Base-by-base conservation (phyloP, 1,284 basidiomycete species). In the Moniliella sp. region DNA sequence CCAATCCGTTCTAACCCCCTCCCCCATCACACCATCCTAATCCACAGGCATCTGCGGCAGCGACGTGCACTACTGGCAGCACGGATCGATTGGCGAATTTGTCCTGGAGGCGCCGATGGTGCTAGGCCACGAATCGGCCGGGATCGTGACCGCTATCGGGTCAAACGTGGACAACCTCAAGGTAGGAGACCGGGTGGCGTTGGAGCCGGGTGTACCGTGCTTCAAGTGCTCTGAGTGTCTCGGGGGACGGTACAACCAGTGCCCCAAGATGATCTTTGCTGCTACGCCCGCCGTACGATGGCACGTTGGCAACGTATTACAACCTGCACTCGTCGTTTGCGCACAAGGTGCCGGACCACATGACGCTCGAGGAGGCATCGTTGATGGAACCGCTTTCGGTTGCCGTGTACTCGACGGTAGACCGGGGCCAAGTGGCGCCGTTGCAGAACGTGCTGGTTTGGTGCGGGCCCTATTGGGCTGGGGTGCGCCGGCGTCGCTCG, bases 301-400 rank as follows among this genome's bases (percentile, higher is more conserved):
- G 83, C 28, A 86, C 82, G 10, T 69, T 88, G 9, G 69, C 69
- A 28, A 73, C 79, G 18, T 86, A 45, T 44, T 63, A 62, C 48
- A 55, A 49, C 18, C 44, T 63, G 5, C 51, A 47, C 18, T 25
- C 42, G 27, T 26, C 42, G 13, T 57, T 61, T 31, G 59, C 59
- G 2, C 59, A 62, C 45, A 38, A 43, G 18, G 57, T 65, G 9
- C 62, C 62, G 0, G 61, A 64, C 36, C 49, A 48, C 18, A 62
- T 66, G 43, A 50, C 56, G 26, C 44, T 65, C 15, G 62, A 64
- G 30, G 64, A 66, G 35, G 67, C 61, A 4, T 61, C 60, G 3
- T 62, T 69, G 77, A 84, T 93, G 67, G 86, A 94, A 62, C 88
- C 88, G 5, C 71, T 93, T 25, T 73, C 81, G 11, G 88, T 94